Conservation (phyloP, 306 rosid genomes). For the Pyrus pyrifolia region DNA sequence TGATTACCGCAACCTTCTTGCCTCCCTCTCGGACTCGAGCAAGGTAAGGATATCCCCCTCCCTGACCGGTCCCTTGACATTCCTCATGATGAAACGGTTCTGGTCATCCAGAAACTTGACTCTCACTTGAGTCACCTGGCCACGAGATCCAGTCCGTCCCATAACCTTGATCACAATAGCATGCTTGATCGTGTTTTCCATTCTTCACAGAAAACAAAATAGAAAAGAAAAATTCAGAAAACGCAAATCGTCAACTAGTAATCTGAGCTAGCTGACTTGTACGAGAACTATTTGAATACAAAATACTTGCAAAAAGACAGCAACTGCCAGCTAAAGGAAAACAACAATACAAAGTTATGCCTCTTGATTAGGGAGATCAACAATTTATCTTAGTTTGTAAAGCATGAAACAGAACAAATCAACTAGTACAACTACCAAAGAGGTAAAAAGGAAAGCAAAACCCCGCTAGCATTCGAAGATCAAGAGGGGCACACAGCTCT, state of each 20-base stretch:
- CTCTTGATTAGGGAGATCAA: no score
- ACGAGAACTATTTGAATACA: neutral
- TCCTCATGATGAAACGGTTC: slow-evolving; percentile 43
- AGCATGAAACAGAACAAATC: neutral
- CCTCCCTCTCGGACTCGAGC: slow-evolving; percentile 49
- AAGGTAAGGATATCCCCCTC: slow-evolving; percentile 38
- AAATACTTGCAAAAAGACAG: neutral
- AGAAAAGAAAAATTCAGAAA: neutral
- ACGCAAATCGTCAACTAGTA: neutral
- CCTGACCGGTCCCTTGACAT: slow-evolving; percentile 22
- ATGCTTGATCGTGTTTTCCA: slow-evolving; percentile 39
- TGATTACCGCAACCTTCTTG: slow-evolving; percentile 42
- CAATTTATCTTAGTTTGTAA: neutral
- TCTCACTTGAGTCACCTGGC: slow-evolving; percentile 50
- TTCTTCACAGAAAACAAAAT: slow-evolving; percentile 13
- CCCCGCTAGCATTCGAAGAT: neutral
- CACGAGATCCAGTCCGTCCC: slow-evolving; percentile 51
- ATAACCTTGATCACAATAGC: slow-evolving; percentile 40
- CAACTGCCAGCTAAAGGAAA: neutral
- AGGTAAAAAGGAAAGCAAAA: neutral
- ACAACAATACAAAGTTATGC: neutral
- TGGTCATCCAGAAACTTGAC: slow-evolving; percentile 48
- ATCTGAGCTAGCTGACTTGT: neutral
- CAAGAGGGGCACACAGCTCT: no score
- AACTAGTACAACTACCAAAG: neutral